A percentile compares a stretch with the other conserved stretches of the same genome.
phyloP scores from a whole-genome alignment of 139 green algal species.

The Ettlia oleoabundans region DNA sequence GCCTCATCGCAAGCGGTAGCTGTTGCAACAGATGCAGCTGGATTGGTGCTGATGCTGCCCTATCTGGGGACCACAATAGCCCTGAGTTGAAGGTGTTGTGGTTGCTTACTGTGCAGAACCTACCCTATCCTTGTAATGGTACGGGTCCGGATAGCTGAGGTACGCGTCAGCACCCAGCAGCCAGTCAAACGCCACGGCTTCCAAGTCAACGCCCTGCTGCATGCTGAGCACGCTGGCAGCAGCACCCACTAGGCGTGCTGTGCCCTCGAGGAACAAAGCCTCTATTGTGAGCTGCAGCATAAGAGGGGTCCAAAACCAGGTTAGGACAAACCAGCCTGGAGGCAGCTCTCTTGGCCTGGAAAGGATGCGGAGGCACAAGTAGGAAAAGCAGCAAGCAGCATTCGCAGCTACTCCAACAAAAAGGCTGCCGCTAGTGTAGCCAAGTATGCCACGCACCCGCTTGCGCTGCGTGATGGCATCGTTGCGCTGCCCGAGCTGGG shows the following conservation, averaged over 20 bases:
- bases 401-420: neutral
- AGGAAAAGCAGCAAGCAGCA: neutral
- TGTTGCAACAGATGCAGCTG: too few relatives aligned
- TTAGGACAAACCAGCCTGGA: too few relatives aligned
- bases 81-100: too few relatives aligned
- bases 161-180: slow-evolving; percentile 63
- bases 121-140: slow-evolving; percentile 9
- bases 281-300: slow-evolving; percentile 54
- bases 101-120: neutral
- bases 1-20: too few relatives aligned
- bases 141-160: slow-evolving; percentile 41
- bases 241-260: slow-evolving; percentile 55
- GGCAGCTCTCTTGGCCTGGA: too few relatives aligned
- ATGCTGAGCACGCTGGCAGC: slow-evolving; percentile 36
- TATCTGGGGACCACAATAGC: too few relatives aligned
- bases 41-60: too few relatives aligned
- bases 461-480: slow-evolving; percentile 39
- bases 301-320: neutral
- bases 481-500: slow-evolving; percentile 15
- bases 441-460: slow-evolving; percentile 20
- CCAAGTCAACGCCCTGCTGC: slow-evolving; percentile 43
- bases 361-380: too few relatives aligned
- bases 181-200: slow-evolving; percentile 70
- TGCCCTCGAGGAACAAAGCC: slow-evolving; percentile 71
- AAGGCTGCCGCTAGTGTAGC: neutral